Conservation (phyloP, 31 red algal genomes). For the Porphyra umbilicalis region DNA sequence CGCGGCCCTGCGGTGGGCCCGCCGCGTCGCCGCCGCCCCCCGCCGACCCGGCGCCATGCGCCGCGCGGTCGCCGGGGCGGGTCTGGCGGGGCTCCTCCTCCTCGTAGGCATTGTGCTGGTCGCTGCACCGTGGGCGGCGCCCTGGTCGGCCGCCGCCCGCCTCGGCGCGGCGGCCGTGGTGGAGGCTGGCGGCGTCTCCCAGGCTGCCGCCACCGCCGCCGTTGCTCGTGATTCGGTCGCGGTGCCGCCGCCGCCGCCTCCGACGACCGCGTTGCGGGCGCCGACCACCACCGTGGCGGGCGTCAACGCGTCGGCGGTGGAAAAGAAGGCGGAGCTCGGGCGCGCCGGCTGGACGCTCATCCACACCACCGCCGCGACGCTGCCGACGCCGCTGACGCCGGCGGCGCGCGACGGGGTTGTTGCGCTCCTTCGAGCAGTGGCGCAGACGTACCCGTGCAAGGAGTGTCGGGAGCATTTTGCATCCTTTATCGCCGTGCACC, state of each 20-base stretch:
- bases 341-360: constrained; percentile 12
- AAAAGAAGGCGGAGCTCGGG: neutral
- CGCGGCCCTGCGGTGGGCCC: too few relatives aligned
- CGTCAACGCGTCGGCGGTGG: neutral
- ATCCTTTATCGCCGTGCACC: neutral
- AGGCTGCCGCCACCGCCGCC: too few relatives aligned
- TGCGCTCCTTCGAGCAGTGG: neutral
- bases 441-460: constrained; percentile 3
- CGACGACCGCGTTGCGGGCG: neutral
- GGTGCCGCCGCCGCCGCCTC: neutral
- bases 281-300: neutral
- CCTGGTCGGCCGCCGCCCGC: neutral
- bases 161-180: neutral
- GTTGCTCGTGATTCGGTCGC: neutral
- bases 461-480: constrained; percentile 9
- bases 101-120: neutral
- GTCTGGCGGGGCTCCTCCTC: neutral
- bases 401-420: neutral
- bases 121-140: neutral
- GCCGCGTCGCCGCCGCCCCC: neutral
- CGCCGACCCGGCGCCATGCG: neutral
- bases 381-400: neutral
- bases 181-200: too few relatives aligned
- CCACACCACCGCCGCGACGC: constrained; percentile 10
- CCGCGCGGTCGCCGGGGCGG: neutral